Percentiles rank a stretch among this genome's conserved stretches.
phyloP scores from a whole-genome alignment of 2,329 filamentous ascomycete species.

The Colletotrichum trifolii region DNA sequence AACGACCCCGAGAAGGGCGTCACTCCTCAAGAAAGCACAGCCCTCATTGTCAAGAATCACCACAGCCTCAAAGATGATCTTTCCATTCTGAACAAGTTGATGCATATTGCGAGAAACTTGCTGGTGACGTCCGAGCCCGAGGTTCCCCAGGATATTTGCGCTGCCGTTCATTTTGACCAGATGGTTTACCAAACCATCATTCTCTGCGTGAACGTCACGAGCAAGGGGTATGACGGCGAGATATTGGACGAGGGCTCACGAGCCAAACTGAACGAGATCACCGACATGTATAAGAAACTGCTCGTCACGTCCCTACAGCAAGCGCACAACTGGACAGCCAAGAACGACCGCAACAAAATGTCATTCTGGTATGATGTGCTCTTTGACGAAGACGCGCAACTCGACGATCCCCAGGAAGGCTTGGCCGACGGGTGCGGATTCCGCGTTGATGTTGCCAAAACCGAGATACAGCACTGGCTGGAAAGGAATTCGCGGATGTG shows the following conservation, averaged over 20 bases:
- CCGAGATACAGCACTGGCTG: slow-evolving; percentile 72
- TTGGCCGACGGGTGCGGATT: slow-evolving; percentile 65
- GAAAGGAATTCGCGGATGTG: slow-evolving; percentile 70
- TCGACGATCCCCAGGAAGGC: slow-evolving; percentile 61
- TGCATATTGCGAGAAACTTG: slow-evolving; percentile 74
- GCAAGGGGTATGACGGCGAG: slow-evolving; percentile 74
- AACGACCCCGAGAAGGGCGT: slow-evolving; percentile 66
- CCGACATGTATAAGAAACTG: slow-evolving; percentile 74
- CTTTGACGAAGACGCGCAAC: slow-evolving; percentile 66
- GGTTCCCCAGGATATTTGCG: slow-evolving; percentile 73
- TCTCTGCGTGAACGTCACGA: slow-evolving; percentile 74
- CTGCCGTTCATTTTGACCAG: slow-evolving; percentile 72
- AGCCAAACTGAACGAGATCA: slow-evolving; percentile 69
- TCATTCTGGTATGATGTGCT: slow-evolving; percentile 75
- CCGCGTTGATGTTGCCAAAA: slow-evolving; percentile 66
- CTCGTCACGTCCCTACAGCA: slow-evolving; percentile 74
- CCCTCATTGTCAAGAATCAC: slow-evolving; percentile 72
- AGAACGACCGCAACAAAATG: slow-evolving; percentile 77
- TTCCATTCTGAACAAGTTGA: slow-evolving; percentile 72
- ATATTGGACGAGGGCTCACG: slow-evolving; percentile 68
- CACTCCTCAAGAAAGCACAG: slow-evolving; percentile 71
- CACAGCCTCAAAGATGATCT: slow-evolving; percentile 70
- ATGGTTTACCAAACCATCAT: slow-evolving; percentile 75
- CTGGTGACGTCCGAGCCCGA: slow-evolving; percentile 73
- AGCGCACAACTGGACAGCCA: slow-evolving; percentile 76